phyloP scores from a whole-genome alignment of 192 early-diverging fungal species.

The Podila minutissima region DNA sequence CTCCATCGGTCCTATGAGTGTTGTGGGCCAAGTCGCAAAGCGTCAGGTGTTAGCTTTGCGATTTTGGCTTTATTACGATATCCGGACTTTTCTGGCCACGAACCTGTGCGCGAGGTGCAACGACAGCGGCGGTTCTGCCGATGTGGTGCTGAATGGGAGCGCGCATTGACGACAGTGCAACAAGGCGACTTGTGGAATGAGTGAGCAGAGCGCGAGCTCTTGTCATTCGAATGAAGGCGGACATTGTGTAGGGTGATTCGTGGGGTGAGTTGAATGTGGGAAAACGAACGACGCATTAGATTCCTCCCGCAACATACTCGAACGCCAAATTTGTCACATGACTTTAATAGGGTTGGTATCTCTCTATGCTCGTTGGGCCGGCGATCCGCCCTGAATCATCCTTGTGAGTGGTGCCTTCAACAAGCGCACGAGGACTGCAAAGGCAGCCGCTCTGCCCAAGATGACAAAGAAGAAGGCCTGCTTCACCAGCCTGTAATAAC shows the following conservation, averaged over 20 bases:
- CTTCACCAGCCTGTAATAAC: conserved; percentile 42
- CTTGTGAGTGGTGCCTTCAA: conserved; percentile 23
- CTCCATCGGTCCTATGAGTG: conserved; percentile 13
- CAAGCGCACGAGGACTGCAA: conserved; percentile 39
- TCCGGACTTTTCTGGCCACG: neutral
- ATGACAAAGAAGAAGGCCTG: conserved; percentile 49
- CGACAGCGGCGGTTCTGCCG: conserved; percentile 14
- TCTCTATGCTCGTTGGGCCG: no score
- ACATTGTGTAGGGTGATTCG: conserved; percentile 3
- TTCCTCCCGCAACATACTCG: no score
- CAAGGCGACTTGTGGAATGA: conserved; percentile 1
- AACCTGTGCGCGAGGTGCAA: conserved; percentile 4
- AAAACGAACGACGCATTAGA: neutral
- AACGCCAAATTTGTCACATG: no score
- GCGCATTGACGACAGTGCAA: conserved; percentile 4
- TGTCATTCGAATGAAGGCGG: conserved; percentile 18
- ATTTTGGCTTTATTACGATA: no score
- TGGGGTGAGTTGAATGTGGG: neutral
- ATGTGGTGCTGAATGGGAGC: conserved; percentile 24
- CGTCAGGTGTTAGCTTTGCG: no score
- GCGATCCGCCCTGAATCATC: neutral
- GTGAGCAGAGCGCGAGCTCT: conserved; percentile 20
- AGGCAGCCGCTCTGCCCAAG: conserved; percentile 31
- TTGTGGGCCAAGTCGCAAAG: neutral
- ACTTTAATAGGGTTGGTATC: no score